Percentiles rank a stretch among this genome's conserved stretches.
phyloP scores from a whole-genome alignment of 2,329 filamentous ascomycete genomes.

The Penicillium janthinellum region DNA sequence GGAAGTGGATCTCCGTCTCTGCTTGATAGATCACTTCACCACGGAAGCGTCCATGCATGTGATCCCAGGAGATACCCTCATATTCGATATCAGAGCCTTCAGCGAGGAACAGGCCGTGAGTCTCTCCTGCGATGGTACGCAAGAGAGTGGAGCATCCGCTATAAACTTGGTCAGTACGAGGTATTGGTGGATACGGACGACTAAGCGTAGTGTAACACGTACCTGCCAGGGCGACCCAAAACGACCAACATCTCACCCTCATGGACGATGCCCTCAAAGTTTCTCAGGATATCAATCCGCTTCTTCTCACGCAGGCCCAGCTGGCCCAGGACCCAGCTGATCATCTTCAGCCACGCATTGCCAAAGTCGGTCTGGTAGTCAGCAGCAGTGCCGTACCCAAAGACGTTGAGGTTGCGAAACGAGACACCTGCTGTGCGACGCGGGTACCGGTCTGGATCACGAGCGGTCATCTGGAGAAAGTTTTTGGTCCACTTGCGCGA shows the following conservation, averaged over 20 bases:
- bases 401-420: conserved; percentile 49
- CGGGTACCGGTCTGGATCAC: conserved; percentile 36
- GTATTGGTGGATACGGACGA: background rate
- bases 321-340: conserved; percentile 30
- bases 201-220: conserved; percentile 1
- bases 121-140: conserved; percentile 82
- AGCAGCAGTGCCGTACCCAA: conserved; percentile 45
- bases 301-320: conserved; percentile 37
- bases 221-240: conserved; percentile 52
- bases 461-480: conserved; percentile 32
- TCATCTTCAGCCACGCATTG: conserved; percentile 45
- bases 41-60: conserved; percentile 77
- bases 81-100: conserved; percentile 77
- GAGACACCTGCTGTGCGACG: conserved; percentile 43
- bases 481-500: conserved; percentile 50
- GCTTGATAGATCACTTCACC: conserved; percentile 85
- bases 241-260: conserved; percentile 60
- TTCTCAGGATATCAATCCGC: conserved; percentile 60
- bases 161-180: conserved; percentile 3
- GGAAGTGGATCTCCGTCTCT: conserved; percentile 80
- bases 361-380: conserved; percentile 50
- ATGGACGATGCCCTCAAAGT: conserved; percentile 64
- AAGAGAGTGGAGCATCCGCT: conserved; percentile 75
- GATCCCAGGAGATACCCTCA: conserved; percentile 63
- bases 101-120: conserved; percentile 75